Evolutionary conservation across 2,329 filamentous ascomycete genomes (phyloP), one percentile per base, ranked within the genome.

Genomic region (Calonectria pseudoreteaudii): DNA sequence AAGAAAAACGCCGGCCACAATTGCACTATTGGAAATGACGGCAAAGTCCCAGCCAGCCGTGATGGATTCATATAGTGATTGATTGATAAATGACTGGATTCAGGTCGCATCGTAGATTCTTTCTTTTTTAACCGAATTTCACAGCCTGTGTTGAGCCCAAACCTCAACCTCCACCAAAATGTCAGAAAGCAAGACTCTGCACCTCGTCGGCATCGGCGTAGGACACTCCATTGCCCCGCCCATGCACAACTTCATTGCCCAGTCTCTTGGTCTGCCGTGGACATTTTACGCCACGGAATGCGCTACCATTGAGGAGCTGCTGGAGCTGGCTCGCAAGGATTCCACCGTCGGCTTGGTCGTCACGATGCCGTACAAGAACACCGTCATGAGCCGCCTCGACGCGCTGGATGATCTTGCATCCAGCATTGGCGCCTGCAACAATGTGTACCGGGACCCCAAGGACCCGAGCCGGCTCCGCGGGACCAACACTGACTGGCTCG

Each of bases 401-500:
- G 81, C 79, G 2, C 75, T 85, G 1, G 86, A 87, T 56, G 79
- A 84, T 1, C 78, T 84, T 1, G 82, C 81, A 1, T 67, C 73
- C 0, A 82, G 78, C 14, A 83, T 87, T 4, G 84, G 85, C 3
- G 86, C 86, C 5, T 84, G 83, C 77, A 85, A 85, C 70, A 83
- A 83, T 62, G 78, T 84, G 20, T 84, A 84, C 73, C 75, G 77
- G 28, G 72, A 78, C 11, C 74, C 75, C 31, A 60, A 77, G 8
- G 72, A 81, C 28, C 38, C 68, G 8, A 76, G 79, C 5, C 76
- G 71, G 13, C 76, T 86, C 0, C 74, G 78, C 10, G 86, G 85
- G 3, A 84, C 83, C 9, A 87, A 87, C 72, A 87, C 86, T 2
- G 86, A 87, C 73, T 87, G 86, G 85, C 74, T 82, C 1, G 85